A percentile compares a stretch with the other conserved stretches of the same genome.
Conservation (phyloP, 192 early-diverging fungal genomes). For the Dimargaris cristalligena region DNA sequence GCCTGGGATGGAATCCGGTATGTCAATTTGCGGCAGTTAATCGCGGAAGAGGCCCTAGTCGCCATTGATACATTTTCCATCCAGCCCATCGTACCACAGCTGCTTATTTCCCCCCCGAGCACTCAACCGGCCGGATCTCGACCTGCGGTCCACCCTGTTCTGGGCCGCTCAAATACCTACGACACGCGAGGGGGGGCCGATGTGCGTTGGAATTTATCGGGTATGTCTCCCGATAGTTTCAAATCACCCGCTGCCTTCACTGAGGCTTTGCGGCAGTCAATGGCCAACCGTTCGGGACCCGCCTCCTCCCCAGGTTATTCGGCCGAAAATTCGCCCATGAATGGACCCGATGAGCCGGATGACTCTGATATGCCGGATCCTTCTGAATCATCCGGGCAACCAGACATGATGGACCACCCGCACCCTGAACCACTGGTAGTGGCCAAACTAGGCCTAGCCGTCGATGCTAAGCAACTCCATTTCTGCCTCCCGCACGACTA, state of each 20-base stretch:
- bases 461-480: not conserved
- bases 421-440: not conserved
- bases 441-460: not conserved
- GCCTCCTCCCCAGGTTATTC: too few species aligned
- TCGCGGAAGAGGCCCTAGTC: conserved; percentile 4
- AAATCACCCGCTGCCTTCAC: not conserved
- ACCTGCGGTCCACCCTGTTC: not conserved
- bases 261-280: too few species aligned
- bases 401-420: not conserved
- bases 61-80: not conserved
- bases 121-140: not conserved
- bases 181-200: not conserved
- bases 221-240: not conserved
- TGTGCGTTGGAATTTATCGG: not conserved
- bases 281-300: too few species aligned
- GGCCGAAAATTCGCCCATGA: too few species aligned
- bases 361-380: not conserved
- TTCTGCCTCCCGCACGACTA: conserved; percentile 2
- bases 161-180: not conserved
- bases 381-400: not conserved
- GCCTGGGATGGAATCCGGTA: not conserved
- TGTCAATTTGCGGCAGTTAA: not conserved
- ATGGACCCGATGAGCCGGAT: too few species aligned
- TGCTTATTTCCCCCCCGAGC: not conserved
- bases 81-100: not conserved